phyloP scores from a whole-genome alignment of 2,329 filamentous ascomycete genomes.

The Aspergillus novofumigatus region DNA sequence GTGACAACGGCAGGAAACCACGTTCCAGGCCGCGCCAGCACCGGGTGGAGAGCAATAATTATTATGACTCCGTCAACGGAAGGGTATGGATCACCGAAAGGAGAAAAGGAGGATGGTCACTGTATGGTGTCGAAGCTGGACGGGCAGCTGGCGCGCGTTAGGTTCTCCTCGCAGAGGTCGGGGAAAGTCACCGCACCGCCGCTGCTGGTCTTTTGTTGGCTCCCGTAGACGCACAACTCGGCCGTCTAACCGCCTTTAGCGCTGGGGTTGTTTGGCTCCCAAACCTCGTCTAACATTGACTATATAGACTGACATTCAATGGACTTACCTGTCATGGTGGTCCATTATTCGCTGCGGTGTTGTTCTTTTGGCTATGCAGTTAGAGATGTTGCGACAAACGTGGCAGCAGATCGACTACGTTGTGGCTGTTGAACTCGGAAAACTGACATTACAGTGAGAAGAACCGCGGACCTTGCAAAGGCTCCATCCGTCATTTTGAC shows the following conservation, averaged over 20 bases:
- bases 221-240: conserved; percentile 16
- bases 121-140: neutral
- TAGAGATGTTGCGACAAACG: neutral
- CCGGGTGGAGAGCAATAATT: conserved; percentile 10
- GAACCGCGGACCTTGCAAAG: neutral
- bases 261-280: conserved; percentile 12
- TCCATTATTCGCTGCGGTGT: neutral
- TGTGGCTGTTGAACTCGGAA: neutral
- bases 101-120: conserved; percentile 2
- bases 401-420: neutral
- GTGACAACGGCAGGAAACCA: conserved; percentile 21
- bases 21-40: conserved; percentile 20
- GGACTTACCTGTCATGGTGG: neutral
- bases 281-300: conserved; percentile 3
- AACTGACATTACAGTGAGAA: neutral
- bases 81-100: conserved; percentile 2
- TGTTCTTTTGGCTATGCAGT: neutral
- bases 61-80: conserved; percentile 2
- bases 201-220: conserved; percentile 15
- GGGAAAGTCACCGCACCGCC: conserved; percentile 14
- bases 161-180: conserved; percentile 15
- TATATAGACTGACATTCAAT: neutral
- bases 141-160: conserved; percentile 12
- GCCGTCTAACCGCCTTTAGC: conserved; percentile 22
- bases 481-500: neutral